Evolutionary conservation across 140 eudicot genomes (phyloP), one percentile per base, ranked within the genome.

Genomic region (Stevia rebaudiana): DNA sequence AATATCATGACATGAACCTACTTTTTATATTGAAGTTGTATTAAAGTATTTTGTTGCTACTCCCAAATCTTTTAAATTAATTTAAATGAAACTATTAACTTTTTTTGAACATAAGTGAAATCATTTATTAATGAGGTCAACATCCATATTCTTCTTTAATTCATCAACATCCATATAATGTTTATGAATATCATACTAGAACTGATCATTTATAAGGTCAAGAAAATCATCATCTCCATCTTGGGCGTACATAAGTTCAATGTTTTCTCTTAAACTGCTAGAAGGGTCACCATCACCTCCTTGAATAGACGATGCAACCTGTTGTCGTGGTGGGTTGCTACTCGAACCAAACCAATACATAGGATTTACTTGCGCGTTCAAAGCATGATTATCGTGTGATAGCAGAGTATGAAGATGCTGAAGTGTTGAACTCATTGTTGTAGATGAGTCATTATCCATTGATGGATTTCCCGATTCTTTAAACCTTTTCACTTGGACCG

Each of bases 71-170:
- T n/a, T n/a, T n/a, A n/a, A n/a, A n/a, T n/a, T n/a, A n/a, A n/a
- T n/a, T n/a, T n/a, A n/a, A n/a, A n/a, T n/a, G n/a, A n/a, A n/a
- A n/a, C n/a, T n/a, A n/a, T n/a, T n/a, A n/a, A n/a, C n/a, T n/a
- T n/a, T n/a, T n/a, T n/a, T n/a, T n/a, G n/a, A n/a, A n/a, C n/a
- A n/a, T n/a, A n/a, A n/a, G n/a, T n/a, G n/a, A n/a, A n/a, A n/a
- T n/a, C n/a, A n/a, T n/a, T n/a, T n/a, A n/a, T n/a, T n/a, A n/a
- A n/a, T n/a, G n/a, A n/a, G n/a, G n/a, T n/a, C n/a, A n/a, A n/a
- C n/a, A n/a, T n/a, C n/a, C n/a, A 23, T 28, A 46, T 64, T 43
- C 43, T 65, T 48, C 30, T 65, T 49, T 46, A 18, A n/a, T n/a
- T n/a, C n/a, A n/a, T n/a, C n/a, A n/a, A n/a, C n/a, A n/a, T n/a